Evolutionary conservation across 805 yeast genomes (phyloP), one percentile per base, ranked within the genome.

Genomic region (Zygoascus tannicola): DNA sequence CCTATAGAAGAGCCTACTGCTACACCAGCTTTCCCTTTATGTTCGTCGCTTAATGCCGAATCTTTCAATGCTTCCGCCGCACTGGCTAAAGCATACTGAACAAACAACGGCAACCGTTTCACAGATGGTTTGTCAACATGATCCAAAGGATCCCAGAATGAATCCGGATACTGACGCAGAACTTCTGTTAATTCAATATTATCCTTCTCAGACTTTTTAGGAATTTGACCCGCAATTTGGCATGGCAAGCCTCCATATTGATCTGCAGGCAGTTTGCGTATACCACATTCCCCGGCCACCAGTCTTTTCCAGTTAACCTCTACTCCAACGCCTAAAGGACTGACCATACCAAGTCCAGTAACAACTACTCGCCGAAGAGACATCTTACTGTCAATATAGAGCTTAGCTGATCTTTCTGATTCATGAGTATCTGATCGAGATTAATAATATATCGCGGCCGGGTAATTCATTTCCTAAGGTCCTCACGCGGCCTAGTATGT

Each of bases 1-100:
- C 97, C 97, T 40, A 92, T 84, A 0, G 97, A 95, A 1, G 95
- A 80, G 0, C 97, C 98, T 5, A 90, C 75, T n/a, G 86, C 80
- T 1, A 85, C 87, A 2, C 97, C 56, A 56, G 72, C 49, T 40
- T 52, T 41, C 12, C 47, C 49, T 21, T 39, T 46, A 4, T 51
- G 49, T 2, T 59, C 56, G 18, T 49, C 36, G 23, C 45, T 47
- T 20, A 39, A 18, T 40, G 47, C 45, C 1, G 43, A 26, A 59
- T 85, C 88, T 0, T 56, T 54, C 7, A 92, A 56, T 0, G 97
- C 97, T 59, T 85, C 88, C 22, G 71, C 59, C 0, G 95, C 71
- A 1, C 95, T 85, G 1, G 74, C 77, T 43, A 88, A 45, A 0
- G 90, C 94, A 55, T 80, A 84, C 56, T 85, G 94, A 1, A 88